phyloP scores from a whole-genome alignment of 768 basidiomycete genomes.

The Phanerodontia chrysosporium region DNA sequence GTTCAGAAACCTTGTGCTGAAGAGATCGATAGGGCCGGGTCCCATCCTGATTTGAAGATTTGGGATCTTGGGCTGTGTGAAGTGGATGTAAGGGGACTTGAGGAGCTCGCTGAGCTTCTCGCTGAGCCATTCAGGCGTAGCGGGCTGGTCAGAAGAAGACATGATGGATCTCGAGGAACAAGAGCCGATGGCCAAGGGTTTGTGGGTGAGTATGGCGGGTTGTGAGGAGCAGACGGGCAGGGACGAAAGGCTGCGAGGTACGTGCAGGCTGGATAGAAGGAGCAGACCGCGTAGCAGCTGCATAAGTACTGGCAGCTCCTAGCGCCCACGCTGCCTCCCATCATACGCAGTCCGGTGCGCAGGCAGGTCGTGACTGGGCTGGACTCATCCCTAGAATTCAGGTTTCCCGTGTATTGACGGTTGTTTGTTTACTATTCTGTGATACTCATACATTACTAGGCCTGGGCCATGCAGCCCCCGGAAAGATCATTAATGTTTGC shows the following conservation, averaged over 20 bases:
- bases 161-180: background rate
- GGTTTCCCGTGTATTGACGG: too few species aligned
- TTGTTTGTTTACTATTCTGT: background rate
- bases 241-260: background rate
- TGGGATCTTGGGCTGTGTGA: slow-evolving; percentile 16
- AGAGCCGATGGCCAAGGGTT: background rate
- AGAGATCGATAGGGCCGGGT: slow-evolving; percentile 27
- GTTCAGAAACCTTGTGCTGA: slow-evolving; percentile 26
- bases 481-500: background rate
- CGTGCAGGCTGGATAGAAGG: background rate
- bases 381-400: background rate
- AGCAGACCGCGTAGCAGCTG: background rate
- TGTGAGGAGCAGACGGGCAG: background rate
- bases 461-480: background rate
- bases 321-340: background rate
- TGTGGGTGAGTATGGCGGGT: background rate
- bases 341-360: too few species aligned
- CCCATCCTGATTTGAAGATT: slow-evolving; percentile 19
- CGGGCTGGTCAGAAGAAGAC: background rate
- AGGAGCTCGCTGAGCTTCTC: slow-evolving; percentile 21
- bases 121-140: slow-evolving; percentile 20
- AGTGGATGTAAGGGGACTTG: slow-evolving; percentile 26
- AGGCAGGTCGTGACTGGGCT: too few species aligned
- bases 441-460: background rate
- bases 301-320: background rate